Conservation (phyloP, 306 rosid species). For the Cucurbita moschata region DNA sequence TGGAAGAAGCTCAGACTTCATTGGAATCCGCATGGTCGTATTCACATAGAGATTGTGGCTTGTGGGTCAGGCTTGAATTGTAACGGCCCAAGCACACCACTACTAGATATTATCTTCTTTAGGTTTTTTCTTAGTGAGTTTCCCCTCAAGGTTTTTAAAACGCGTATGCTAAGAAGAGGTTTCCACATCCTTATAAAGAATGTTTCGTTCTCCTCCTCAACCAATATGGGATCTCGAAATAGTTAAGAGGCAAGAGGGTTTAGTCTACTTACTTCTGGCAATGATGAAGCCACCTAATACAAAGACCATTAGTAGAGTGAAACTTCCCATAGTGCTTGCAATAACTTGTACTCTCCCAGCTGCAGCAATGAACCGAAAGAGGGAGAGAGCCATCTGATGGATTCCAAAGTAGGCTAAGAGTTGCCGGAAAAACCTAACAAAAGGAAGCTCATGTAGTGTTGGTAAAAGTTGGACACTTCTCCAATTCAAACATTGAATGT, state of each 20-base stretch:
- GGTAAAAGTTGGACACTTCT: not conserved
- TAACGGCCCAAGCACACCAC: no score
- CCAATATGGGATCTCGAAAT: no score
- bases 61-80: not conserved
- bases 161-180: no score
- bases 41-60: not conserved
- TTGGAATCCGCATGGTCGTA: not conserved
- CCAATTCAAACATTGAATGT: not conserved
- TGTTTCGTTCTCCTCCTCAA: no score
- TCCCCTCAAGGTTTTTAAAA: no score
- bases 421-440: constrained; percentile 37
- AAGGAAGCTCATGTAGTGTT: not conserved
- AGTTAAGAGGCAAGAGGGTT: not conserved
- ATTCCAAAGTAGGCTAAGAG: constrained; percentile 35
- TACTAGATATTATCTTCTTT: no score
- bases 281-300: constrained; percentile 53
- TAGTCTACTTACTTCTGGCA: constrained; percentile 22
- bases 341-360: constrained; percentile 38
- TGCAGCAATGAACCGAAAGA: constrained; percentile 46
- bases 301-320: constrained; percentile 25
- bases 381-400: constrained; percentile 55
- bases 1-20: not conserved
- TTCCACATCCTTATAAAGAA: no score
- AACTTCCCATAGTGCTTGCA: constrained; percentile 34
- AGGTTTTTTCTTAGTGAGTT: no score